Evolutionary conservation across 352 stramenopile species (phyloP), one percentile per base, ranked within the genome.

Genomic region (Globisporangium spiculum): DNA sequence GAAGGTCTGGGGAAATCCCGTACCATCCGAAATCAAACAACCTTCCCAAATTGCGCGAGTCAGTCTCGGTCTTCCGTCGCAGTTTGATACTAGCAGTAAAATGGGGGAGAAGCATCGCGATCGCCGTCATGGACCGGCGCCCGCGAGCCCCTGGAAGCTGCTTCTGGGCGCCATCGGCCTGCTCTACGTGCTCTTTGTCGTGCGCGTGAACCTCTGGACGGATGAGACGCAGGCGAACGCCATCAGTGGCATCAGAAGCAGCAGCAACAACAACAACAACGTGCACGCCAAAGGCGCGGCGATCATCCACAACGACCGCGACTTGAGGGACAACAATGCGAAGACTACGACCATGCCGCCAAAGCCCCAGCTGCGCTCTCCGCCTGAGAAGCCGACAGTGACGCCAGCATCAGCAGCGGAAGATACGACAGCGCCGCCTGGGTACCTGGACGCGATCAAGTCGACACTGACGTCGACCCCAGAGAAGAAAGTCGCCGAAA

Each of bases 181-280:
- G 30, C 67, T 72, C 61, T 72, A 72, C 54, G 22, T 65, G n/a
- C 44, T 72, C 38, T 72, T 72, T 54, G 61, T 72, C 67, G 67
- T 72, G 54, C 67, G 56, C 41, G 60, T 72, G 12, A 67, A 64
- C 18, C n/a, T 68, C 2, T 72, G 67, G 67, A 36, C 60, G 4
- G 27, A 46, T 14, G 41, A 66, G 0, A 22, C 60, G 14, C 18
- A 16, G 12, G 60, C 67, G 41, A 72, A 72, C 26, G 52, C 46
- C 2, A 30, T 72, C 22, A 32, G 53, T 3, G 56, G 67, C 20
- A 41, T 50, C 10, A 32, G 16, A 1, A 24, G 16, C 22, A 32
- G 24, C 30, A n/a, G 3, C 7, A n/a, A 30, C 7, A n/a, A 30
- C 27, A 22, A 41, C 18, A 50, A 62, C n/a, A 26, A 50, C 16